phyloP scores from a whole-genome alignment of 768 basidiomycete species.

The Psilocybe sp. region DNA sequence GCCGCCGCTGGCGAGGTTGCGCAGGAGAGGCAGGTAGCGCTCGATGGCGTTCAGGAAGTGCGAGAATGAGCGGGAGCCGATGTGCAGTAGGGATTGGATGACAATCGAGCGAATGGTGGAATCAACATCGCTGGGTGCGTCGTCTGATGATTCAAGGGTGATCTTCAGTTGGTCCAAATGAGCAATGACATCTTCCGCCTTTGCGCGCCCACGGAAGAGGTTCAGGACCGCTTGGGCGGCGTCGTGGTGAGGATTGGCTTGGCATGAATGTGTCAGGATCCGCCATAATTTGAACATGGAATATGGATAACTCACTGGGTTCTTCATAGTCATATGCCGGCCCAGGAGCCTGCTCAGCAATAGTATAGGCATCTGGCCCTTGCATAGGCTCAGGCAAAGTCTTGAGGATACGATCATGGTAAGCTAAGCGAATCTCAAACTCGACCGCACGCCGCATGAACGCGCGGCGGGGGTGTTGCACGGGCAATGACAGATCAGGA shows the following conservation, averaged over 20 bases:
- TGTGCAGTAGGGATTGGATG: constrained; percentile 84
- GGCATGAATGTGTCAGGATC: constrained; percentile 2
- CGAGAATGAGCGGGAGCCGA: constrained; percentile 94
- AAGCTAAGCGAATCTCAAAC: constrained; percentile 87
- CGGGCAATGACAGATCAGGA: constrained; percentile 70
- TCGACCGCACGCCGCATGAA: constrained; percentile 89
- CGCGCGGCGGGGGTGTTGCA: constrained; percentile 80
- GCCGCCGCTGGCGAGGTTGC: constrained; percentile 54
- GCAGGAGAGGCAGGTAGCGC: constrained; percentile 80
- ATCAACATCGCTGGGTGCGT: constrained; percentile 61
- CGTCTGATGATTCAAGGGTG: constrained; percentile 58
- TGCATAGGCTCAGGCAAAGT: constrained; percentile 86
- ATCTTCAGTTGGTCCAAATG: constrained; percentile 71
- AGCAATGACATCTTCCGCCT: constrained; percentile 74
- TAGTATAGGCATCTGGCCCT: constrained; percentile 54
- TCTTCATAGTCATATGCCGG: constrained; percentile 85
- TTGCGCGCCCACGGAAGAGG: constrained; percentile 78
- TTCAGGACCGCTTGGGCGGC: constrained; percentile 74
- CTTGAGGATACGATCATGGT: constrained; percentile 88
- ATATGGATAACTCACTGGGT: constrained; percentile 46
- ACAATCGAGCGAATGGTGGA: constrained; percentile 71
- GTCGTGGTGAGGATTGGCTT: constrained; percentile 79
- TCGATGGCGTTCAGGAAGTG: constrained; percentile 98
- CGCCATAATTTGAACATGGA: not conserved
- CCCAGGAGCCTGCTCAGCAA: constrained; percentile 70